phyloP scores from a whole-genome alignment of 2,329 filamentous ascomycete species.

The Aspergillus brasiliensis region DNA sequence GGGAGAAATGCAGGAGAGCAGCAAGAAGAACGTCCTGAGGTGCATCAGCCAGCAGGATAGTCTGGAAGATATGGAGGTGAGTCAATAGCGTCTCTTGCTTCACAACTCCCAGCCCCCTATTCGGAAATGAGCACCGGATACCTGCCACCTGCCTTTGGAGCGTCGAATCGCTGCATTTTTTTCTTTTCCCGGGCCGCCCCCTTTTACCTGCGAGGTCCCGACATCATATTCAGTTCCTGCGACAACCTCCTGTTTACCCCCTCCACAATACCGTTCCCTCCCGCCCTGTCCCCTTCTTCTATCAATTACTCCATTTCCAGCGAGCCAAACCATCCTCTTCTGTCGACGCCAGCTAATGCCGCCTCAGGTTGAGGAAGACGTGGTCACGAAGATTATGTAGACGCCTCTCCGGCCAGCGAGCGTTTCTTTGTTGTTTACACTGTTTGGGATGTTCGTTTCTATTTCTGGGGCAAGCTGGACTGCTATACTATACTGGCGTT shows the following conservation, averaged over 20 bases:
- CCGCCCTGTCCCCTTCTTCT: not conserved
- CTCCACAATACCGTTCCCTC: not conserved
- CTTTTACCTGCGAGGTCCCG: not conserved
- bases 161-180: not conserved
- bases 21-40: constrained; percentile 96
- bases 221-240: not conserved
- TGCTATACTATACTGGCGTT: constrained; percentile 24
- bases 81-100: constrained; percentile 42
- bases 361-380: constrained; percentile 79
- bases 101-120: not conserved
- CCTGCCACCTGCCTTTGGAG: not conserved
- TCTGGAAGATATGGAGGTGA: constrained; percentile 98
- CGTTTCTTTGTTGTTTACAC: constrained; percentile 27
- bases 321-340: not conserved
- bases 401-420: constrained; percentile 22
- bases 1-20: constrained; percentile 97
- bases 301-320: not conserved
- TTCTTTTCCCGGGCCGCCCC: not conserved
- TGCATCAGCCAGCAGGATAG: constrained; percentile 98
- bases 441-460: constrained; percentile 18
- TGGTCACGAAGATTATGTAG: constrained; percentile 86
- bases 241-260: not conserved
- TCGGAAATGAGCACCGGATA: not conserved
- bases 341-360: constrained; percentile 41
- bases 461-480: constrained; percentile 15